Percentiles rank a stretch among this genome's conserved stretches.
Conservation (phyloP, 345 rosid species). For the Arabidopsis arenosa region DNA sequence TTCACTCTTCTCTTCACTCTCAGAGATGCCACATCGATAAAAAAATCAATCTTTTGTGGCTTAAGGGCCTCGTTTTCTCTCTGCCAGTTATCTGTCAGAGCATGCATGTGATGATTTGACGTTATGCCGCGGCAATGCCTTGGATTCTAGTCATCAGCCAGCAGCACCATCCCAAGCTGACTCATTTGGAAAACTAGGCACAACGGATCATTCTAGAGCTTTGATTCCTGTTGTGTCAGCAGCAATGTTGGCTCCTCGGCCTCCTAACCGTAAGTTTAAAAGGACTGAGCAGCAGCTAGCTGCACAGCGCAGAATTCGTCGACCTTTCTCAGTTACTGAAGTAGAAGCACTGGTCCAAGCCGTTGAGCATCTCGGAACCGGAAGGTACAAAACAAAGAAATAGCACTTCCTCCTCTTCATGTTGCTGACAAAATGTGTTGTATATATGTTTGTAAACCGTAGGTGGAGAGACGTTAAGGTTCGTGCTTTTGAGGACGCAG, state of each 20-base stretch:
- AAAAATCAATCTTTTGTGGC: conserved; percentile 10
- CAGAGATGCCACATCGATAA: not conserved
- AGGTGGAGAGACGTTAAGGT: conserved; percentile 97
- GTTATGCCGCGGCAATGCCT: conserved; percentile 43
- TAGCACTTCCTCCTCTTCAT: not conserved
- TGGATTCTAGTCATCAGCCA: conserved; percentile 75
- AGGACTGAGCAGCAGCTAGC: conserved; percentile 57
- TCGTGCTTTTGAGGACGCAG: conserved; percentile 81
- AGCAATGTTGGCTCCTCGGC: conserved; percentile 52
- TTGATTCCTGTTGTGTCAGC: conserved; percentile 63
- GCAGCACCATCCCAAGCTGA: conserved; percentile 60
- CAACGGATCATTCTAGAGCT: conserved; percentile 58
- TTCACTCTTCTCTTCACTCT: conserved; percentile 43
- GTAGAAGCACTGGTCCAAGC: conserved; percentile 97
- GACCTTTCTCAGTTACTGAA: conserved; percentile 96
- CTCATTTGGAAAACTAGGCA: conserved; percentile 11
- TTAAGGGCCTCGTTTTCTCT: conserved; percentile 10
- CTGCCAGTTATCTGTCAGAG: conserved; percentile 29
- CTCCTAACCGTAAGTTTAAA: conserved; percentile 65
- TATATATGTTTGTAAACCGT: conserved; percentile 21
- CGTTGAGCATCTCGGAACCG: conserved; percentile 96
- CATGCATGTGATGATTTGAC: conserved; percentile 25
- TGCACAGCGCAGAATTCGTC: conserved; percentile 93
- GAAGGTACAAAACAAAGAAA: conserved; percentile 58
- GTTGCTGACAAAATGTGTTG: too few relatives aligned